phyloP scores from a whole-genome alignment of 225 moss, liverwort and hornwort species.

The Climacium dendroides region DNA sequence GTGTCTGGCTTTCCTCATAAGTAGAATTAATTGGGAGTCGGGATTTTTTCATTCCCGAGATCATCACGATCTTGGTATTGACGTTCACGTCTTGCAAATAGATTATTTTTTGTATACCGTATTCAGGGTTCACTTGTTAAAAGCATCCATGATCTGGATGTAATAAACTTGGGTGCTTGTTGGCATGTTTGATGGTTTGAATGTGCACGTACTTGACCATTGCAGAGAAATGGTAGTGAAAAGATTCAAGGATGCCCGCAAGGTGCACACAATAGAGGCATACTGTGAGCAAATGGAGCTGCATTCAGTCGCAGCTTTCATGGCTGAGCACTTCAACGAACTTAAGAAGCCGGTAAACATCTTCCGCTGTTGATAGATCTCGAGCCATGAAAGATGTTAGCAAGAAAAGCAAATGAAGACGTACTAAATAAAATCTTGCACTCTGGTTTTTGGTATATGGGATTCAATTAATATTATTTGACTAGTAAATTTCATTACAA shows the following conservation, averaged over 20 bases:
- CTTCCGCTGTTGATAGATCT: neutral
- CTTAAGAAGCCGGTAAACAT: neutral
- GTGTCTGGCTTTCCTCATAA: neutral
- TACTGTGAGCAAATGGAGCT: conserved; percentile 55
- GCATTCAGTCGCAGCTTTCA: conserved; percentile 37
- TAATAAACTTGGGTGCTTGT: neutral
- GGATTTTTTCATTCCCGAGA: neutral
- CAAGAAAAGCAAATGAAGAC: no score
- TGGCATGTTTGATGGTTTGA: neutral
- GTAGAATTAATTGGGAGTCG: neutral
- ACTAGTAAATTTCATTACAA: no score
- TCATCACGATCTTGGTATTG: no score
- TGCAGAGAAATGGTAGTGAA: conserved; percentile 44
- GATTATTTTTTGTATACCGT: neutral
- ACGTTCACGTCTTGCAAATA: neutral
- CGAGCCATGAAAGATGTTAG: neutral
- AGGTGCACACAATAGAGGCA: conserved; percentile 29
- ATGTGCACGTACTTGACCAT: neutral
- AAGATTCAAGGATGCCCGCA: conserved; percentile 36
- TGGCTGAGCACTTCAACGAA: conserved; percentile 38
- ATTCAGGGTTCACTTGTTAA: no score
- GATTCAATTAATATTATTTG: no score
- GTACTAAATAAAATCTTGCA: no score
- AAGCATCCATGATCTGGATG: neutral
- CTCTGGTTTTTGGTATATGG: no score